Conservation (phyloP, 257 asterid species). For the Solanum clarkiae region DNA sequence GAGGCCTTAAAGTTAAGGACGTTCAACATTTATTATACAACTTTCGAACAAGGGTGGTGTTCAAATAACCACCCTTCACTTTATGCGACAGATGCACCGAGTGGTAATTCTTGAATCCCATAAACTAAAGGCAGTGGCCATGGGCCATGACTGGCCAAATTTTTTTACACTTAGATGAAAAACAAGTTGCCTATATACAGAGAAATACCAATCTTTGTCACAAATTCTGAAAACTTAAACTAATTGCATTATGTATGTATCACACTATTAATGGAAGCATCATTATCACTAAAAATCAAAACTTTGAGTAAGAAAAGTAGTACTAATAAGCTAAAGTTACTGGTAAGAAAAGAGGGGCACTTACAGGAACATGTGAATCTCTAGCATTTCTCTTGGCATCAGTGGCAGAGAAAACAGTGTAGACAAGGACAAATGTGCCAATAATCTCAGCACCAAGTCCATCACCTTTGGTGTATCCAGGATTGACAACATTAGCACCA, state of each 20-base stretch:
- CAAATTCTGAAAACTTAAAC: neutral
- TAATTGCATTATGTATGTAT: neutral
- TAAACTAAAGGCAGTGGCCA: neutral
- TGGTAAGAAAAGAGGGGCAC: neutral
- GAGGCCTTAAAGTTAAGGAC: too few species aligned
- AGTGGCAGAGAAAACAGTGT: constrained; percentile 35
- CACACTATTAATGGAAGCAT: neutral
- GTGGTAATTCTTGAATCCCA: too few species aligned
- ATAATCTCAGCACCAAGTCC: constrained; percentile 44
- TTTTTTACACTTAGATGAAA: neutral
- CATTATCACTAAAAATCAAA: neutral
- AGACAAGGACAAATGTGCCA: neutral
- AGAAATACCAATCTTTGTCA: neutral
- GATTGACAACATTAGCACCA: neutral
- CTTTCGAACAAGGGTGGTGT: too few species aligned
- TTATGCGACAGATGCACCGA: too few species aligned
- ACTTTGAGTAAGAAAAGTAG: neutral
- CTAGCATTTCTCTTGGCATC: constrained; percentile 71
- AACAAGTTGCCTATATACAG: neutral
- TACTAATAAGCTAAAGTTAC: neutral
- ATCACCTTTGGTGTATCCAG: neutral
- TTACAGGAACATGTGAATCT: constrained; percentile 44
- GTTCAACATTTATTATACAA: too few species aligned
- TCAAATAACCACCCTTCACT: too few species aligned
- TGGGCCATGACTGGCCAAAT: neutral